A percentile compares a stretch with the other conserved stretches of the same genome.
These are phyloP conservation scores for Arachis stenosperma DNA, from an alignment of 306 rosid species.

Conservation along the genomic window DNA sequence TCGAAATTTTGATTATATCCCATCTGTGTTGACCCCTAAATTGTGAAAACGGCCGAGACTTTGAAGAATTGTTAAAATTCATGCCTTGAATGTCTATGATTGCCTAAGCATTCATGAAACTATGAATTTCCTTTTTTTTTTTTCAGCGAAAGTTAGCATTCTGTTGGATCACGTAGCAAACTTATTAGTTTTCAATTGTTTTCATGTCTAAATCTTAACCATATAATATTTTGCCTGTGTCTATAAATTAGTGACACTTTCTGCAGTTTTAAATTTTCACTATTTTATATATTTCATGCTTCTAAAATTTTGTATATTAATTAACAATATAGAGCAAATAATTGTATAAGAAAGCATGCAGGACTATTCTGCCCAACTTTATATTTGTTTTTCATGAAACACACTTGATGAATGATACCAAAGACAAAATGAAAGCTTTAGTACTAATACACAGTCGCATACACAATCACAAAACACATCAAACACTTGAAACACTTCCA, in stretches of 20 bases:
- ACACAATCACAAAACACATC: slow-evolving; percentile 22
- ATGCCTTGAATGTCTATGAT: not conserved
- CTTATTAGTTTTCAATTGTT: not conserved
- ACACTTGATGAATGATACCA: not conserved
- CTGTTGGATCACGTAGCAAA: no score
- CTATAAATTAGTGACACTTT: not conserved
- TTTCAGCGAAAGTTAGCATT: not conserved
- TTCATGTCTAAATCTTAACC: not conserved
- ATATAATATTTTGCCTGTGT: not conserved
- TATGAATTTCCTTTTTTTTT: not conserved
- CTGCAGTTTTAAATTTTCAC: not conserved
- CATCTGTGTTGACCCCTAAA: no score
- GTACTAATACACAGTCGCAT: not conserved
- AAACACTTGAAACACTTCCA: slow-evolving; percentile 27
- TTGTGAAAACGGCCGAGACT: no score
- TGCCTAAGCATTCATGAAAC: not conserved
- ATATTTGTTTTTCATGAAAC: not conserved
- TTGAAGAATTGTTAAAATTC: no score
- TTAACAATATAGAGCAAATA: not conserved
- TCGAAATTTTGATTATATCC: no score
- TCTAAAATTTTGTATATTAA: not conserved
- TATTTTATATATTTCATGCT: not conserved
- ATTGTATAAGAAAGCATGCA: not conserved
- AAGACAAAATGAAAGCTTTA: slow-evolving; percentile 14
- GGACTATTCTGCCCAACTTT: not conserved